These are phyloP conservation scores for Teratosphaeria nubilosa DNA, from an alignment of 2,329 filamentous ascomycete species.

Conservation along the genomic window DNA sequence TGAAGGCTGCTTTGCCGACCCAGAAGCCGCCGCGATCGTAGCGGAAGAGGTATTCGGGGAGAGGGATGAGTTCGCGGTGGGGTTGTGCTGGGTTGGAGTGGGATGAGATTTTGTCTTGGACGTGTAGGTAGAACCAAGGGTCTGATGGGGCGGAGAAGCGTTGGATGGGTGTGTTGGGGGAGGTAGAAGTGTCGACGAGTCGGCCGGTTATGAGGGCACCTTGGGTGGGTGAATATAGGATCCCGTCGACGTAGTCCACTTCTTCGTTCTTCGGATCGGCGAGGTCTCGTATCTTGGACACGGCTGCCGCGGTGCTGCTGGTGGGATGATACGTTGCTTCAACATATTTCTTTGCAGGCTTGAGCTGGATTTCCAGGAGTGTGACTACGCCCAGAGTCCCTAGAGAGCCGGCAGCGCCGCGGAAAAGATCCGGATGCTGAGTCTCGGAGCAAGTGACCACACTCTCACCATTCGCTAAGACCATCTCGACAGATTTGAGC, in stretches of 20 bases:
- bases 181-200: conserved; percentile 25
- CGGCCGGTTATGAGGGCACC: conserved; percentile 37
- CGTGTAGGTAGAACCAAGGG: conserved; percentile 44
- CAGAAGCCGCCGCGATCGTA: conserved; percentile 63
- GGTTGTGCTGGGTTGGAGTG: conserved; percentile 31
- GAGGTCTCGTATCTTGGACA: conserved; percentile 30
- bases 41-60: conserved; percentile 59
- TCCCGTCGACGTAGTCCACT: conserved; percentile 43
- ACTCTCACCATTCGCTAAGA: conserved; percentile 49
- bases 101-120: conserved; percentile 29
- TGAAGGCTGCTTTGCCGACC: conserved; percentile 52
- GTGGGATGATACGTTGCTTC: conserved; percentile 40
- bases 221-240: conserved; percentile 35
- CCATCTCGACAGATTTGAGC: conserved; percentile 53
- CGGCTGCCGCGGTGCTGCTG: conserved; percentile 31
- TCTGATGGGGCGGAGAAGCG: conserved; percentile 36
- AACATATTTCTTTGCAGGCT: conserved; percentile 38
- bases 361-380: conserved; percentile 40
- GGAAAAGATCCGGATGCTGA: conserved; percentile 51
- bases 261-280: conserved; percentile 27
- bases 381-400: conserved; percentile 60
- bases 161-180: conserved; percentile 9
- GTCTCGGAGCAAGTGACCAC: conserved; percentile 45
- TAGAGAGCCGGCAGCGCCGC: conserved; percentile 54
- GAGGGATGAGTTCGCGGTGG: conserved; percentile 46